These are phyloP conservation scores for Boletus rufocinnamomeus DNA, from an alignment of 768 basidiomycete genomes.

Conservation along the genomic window DNA sequence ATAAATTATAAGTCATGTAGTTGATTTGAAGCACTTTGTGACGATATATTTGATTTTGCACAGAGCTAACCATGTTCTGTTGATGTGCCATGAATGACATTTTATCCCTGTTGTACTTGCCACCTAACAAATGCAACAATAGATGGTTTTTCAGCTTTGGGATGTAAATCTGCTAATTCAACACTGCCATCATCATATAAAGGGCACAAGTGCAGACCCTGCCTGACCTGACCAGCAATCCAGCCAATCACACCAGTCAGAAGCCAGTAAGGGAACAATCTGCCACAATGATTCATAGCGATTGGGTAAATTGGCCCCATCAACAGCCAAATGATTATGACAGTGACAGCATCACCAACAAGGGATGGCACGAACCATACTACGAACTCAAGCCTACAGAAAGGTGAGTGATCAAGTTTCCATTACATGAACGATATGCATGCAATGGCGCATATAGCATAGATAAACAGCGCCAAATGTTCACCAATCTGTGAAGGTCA, in stretches of 20 bases:
- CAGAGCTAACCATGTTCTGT: too few species aligned
- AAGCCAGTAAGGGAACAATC: conserved; percentile 38
- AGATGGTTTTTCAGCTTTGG: too few species aligned
- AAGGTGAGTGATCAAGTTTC: neutral
- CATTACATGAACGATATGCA: neutral
- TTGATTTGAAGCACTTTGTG: too few species aligned
- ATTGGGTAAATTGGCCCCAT: conserved; percentile 80
- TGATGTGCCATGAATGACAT: too few species aligned
- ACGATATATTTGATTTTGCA: too few species aligned
- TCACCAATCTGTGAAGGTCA: conserved; percentile 33
- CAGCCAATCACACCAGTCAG: conserved; percentile 46
- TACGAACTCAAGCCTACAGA: conserved; percentile 56
- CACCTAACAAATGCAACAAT: too few species aligned
- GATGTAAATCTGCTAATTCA: too few species aligned
- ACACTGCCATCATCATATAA: too few species aligned
- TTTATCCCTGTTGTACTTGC: too few species aligned
- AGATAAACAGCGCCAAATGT: conserved; percentile 31
- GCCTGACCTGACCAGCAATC: conserved; percentile 53
- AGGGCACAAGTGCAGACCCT: conserved; percentile 53
- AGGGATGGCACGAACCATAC: conserved; percentile 73
- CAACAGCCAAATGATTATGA: conserved; percentile 64
- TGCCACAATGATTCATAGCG: conserved; percentile 38
- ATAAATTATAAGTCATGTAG: too few species aligned
- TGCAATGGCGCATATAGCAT: conserved; percentile 35
- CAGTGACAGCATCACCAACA: conserved; percentile 61